A percentile compares a stretch with the other conserved stretches of the same genome.
Conservation (phyloP, 306 rosid species). For the Cucumis melo region DNA sequence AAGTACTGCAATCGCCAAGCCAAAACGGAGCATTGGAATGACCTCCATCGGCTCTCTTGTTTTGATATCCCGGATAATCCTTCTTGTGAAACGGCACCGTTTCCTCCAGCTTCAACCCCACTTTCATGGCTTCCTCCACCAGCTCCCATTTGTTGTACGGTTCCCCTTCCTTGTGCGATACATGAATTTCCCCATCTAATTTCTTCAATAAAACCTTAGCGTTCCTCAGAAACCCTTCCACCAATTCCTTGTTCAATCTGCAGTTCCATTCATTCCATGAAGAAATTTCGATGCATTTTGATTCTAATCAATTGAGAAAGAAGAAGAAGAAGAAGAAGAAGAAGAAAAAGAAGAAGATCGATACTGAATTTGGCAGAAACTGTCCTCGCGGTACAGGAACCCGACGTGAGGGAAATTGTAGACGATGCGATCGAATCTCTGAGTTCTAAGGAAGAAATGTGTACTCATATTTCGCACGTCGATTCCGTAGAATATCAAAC, state of each 20-base stretch:
- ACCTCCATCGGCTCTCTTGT: constrained; percentile 70
- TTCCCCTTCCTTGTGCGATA: constrained; percentile 61
- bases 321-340: not conserved
- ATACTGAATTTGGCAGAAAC: constrained; percentile 64
- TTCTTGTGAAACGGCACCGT: constrained; percentile 30
- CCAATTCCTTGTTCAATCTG: constrained; percentile 65
- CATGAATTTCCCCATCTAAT: constrained; percentile 59
- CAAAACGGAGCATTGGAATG: not conserved
- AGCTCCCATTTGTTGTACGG: constrained; percentile 67
- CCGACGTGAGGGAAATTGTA: constrained; percentile 87
- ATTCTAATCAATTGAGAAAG: not conserved
- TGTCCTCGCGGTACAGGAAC: constrained; percentile 49
- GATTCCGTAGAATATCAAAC: constrained; percentile 40
- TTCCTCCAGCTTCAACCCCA: constrained; percentile 28
- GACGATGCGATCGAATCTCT: constrained; percentile 65
- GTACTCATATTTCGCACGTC: constrained; percentile 53
- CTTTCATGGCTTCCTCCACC: constrained; percentile 44
- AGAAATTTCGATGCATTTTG: not conserved
- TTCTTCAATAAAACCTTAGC: constrained; percentile 38
- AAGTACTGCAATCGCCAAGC: constrained; percentile 47
- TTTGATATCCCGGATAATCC: constrained; percentile 57
- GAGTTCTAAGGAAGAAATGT: constrained; percentile 68
- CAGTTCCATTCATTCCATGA: not conserved
- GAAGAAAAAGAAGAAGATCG: not conserved
- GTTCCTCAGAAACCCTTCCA: constrained; percentile 53